Evolutionary conservation across 2,329 filamentous ascomycete genomes (phyloP).

Genomic region (Aureobasidium sp.): DNA sequence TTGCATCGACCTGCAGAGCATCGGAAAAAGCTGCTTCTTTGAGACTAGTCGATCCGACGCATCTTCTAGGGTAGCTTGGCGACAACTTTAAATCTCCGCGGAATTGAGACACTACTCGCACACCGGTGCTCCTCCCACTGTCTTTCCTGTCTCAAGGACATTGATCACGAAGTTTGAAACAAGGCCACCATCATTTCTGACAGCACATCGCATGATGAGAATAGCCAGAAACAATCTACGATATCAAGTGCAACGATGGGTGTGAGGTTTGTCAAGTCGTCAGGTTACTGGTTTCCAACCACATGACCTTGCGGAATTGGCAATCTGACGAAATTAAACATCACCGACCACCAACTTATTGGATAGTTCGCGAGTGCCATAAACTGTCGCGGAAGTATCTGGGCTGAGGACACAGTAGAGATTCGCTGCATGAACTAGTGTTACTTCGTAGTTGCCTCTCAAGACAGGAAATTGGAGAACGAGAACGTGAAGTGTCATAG

Average conservation of each 20-base stretch:
- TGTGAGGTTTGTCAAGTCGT: background rate
- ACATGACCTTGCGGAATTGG: background rate
- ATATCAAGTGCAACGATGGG: too few relatives aligned
- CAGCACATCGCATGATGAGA: background rate
- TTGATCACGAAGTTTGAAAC: background rate
- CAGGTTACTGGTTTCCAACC: background rate
- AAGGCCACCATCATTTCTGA: background rate
- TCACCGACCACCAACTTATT: background rate
- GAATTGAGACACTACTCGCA: background rate
- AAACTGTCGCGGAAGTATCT: background rate
- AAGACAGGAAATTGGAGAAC: background rate
- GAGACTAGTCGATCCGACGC: background rate
- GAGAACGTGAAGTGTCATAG: background rate
- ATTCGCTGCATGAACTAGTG: background rate
- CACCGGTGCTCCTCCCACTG: background rate
- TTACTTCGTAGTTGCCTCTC: background rate
- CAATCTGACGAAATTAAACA: background rate
- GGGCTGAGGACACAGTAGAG: background rate
- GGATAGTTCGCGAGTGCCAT: background rate
- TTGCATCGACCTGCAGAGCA: conserved; percentile 6
- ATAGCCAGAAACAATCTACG: background rate
- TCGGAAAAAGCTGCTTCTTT: background rate
- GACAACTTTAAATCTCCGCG: conserved; percentile 11
- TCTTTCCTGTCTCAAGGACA: background rate
- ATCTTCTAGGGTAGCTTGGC: conserved; percentile 7